Base-by-base conservation (phyloP, 2,329 filamentous ascomycete genomes). In the Fusarium oxysporum region DNA sequence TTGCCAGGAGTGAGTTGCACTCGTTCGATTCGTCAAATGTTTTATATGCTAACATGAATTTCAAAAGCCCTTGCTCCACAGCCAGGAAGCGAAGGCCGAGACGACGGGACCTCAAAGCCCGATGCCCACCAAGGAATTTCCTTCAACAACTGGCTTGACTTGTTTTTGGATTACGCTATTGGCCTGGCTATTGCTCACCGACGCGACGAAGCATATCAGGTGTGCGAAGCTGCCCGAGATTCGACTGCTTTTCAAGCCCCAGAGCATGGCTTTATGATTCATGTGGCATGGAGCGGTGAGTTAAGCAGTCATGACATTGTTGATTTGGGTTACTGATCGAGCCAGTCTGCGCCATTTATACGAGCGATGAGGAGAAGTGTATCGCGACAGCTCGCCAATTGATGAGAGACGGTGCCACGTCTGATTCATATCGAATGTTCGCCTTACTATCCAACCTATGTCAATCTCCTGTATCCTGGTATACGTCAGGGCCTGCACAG, bases 91-190 rank as follows among this genome's bases (percentile, higher is more conserved):
- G 62, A 67, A 28, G 73, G 66, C 23, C 48, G 61, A 48, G 74
- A 77, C 30, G 76, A 58, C 74, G 80, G 40, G 78, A 75, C 50
- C 80, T 75, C 53, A 79, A 78, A 33, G 79, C 82, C 78, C 8
- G 83, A 83, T 32, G 85, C 79, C 66, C 95, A 94, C 78, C 92
- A 94, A 73, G 93, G 92, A 12, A 93, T 98, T 51, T 85, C 91
- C 0, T 97, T 98, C 78, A 86, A 91, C 65, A 88, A 91, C 51
- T 99, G 96, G 96, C 88, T 98, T 6, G 93, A 97, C 74, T 87
- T 97, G 2, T 97, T 99, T 79, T 88, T 97, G 40, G 93, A 96
- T 77, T 97, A 97, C 79, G 93, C 95, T 6, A 86, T 98, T 53
- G 86, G 92, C 9, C 87, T 96, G 37, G 93, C 95, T 12, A 88